Evolutionary conservation across 352 stramenopile species (phyloP), one percentile per base, ranked within the genome.

Genomic region (Phytopythium kandeliae): DNA sequence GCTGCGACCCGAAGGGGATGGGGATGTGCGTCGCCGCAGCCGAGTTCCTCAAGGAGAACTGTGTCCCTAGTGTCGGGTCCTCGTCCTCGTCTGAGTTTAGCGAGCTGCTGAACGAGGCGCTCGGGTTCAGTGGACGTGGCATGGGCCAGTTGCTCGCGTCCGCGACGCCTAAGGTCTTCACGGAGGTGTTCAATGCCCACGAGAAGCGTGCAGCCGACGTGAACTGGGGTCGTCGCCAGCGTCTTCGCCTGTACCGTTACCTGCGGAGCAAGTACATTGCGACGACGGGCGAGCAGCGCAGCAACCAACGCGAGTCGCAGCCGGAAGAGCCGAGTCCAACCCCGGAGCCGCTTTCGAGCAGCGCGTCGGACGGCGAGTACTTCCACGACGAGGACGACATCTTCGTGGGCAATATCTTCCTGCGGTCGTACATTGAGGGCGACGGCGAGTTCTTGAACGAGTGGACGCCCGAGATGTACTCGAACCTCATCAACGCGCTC

Each of bases 331-430:
- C 15, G 22, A 13, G 17, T 28, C 1, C 31, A 2, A 12, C 26
- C 2, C 43, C 57, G 21, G 58, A 57, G 16, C 17, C 41, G 0
- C 45, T 25, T 7, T 4, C 26, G 10, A 42, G 40, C 31, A 30
- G 30, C 7, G 7, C 6, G 6, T 10, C 21, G 10, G 38, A 48
- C 12, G 62, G 65, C 21, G 54, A 69, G 8, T 36, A 55, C n/a
- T 58, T 71, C 43, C 54, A 66, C 48, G 59, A 79, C 7, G 67
- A 59, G 28, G 68, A 85, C 7, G 77, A 93, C 54, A 61, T 92
- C 16, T 89, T 86, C 30, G 75, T 92, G 5, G 75, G 79, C 11
- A 85, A 90, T 40, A 88, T 94, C 48, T 94, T 92, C 50, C 30
- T 94, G 22, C 67, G 67, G 15, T 89, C 81, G 16, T 94, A 89